Conservation (phyloP, 345 rosid genomes). For the Brassica incana region DNA sequence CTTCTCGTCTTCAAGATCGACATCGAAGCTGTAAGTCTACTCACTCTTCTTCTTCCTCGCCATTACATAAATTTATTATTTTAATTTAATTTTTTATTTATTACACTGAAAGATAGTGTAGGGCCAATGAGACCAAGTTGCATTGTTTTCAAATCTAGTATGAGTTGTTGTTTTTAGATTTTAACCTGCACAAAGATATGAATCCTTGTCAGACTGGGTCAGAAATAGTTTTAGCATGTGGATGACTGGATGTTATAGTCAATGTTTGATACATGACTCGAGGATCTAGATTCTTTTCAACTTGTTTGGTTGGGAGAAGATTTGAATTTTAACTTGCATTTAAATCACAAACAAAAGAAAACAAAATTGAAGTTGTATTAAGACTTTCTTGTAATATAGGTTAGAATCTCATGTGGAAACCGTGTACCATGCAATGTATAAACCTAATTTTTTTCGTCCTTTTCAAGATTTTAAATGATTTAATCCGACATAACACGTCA, state of each 20-base stretch:
- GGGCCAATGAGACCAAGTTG: conserved; percentile 27
- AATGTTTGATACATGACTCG: conserved; percentile 12
- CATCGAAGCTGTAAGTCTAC: conserved; percentile 87
- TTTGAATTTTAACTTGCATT: conserved; percentile 18
- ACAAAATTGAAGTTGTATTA: conserved; percentile 2
- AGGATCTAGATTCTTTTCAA: background rate
- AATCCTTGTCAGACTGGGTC: conserved; percentile 26
- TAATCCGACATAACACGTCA: conserved; percentile 37
- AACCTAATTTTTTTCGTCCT: conserved; percentile 19
- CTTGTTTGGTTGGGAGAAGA: background rate
- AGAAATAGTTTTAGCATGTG: conserved; percentile 15
- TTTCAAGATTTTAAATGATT: background rate
- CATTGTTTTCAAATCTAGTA: conserved; percentile 25
- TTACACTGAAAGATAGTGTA: conserved; percentile 35
- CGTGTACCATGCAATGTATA: conserved; percentile 23
- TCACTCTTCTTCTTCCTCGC: background rate
- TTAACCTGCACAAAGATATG: conserved; percentile 5
- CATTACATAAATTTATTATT: conserved; percentile 15
- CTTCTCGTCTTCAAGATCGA: conserved; percentile 92
- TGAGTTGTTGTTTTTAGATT: conserved; percentile 4
- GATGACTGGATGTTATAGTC: conserved; percentile 34
- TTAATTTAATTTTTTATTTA: background rate
- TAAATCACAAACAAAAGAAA: background rate
- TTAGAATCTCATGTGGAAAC: conserved; percentile 27
- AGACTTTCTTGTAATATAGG: conserved; percentile 23